These are phyloP conservation scores for Fusarium sp. DNA, from an alignment of 2,329 filamentous ascomycete species.

Conservation along the genomic window DNA sequence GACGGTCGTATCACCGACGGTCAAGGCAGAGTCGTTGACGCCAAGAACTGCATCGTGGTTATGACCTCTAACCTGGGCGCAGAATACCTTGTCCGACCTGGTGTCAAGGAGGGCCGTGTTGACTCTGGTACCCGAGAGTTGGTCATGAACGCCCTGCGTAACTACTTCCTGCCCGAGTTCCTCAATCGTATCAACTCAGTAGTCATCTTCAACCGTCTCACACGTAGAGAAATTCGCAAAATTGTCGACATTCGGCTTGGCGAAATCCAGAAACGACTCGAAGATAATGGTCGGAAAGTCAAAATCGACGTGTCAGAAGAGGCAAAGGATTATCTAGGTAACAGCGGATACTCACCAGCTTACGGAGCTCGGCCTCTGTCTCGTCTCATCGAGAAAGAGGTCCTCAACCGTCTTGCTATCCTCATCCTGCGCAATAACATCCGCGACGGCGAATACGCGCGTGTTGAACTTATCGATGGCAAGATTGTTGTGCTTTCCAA, in stretches of 20 bases:
- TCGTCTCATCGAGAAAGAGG: constrained; percentile 95
- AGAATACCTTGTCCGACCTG: constrained; percentile 87
- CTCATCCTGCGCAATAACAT: constrained; percentile 89
- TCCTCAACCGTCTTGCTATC: constrained; percentile 92
- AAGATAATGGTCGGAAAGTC: constrained; percentile 86
- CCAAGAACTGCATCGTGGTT: constrained; percentile 98
- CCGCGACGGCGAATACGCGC: constrained; percentile 85
- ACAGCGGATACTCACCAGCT: constrained; percentile 91
- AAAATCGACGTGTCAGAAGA: constrained; percentile 84
- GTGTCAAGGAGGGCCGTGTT: constrained; percentile 83
- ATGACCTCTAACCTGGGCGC: constrained; percentile 99
- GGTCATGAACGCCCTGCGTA: constrained; percentile 90
- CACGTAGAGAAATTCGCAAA: constrained; percentile 87
- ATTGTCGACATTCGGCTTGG: constrained; percentile 91
- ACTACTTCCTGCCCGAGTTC: constrained; percentile 98
- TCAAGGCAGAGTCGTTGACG: constrained; percentile 94
- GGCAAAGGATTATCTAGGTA: constrained; percentile 93
- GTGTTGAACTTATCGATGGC: constrained; percentile 82
- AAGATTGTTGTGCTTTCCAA: constrained; percentile 87
- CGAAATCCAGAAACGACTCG: constrained; percentile 94
- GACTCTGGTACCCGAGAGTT: constrained; percentile 88
- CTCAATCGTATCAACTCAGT: constrained; percentile 96
- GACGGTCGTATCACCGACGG: constrained; percentile 98
- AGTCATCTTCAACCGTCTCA: constrained; percentile 98
- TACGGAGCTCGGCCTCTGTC: constrained; percentile 93